A percentile compares a stretch with the other conserved stretches of the same genome.
phyloP scores from a whole-genome alignment of 805 yeast species.

The Ogataea sp. region DNA sequence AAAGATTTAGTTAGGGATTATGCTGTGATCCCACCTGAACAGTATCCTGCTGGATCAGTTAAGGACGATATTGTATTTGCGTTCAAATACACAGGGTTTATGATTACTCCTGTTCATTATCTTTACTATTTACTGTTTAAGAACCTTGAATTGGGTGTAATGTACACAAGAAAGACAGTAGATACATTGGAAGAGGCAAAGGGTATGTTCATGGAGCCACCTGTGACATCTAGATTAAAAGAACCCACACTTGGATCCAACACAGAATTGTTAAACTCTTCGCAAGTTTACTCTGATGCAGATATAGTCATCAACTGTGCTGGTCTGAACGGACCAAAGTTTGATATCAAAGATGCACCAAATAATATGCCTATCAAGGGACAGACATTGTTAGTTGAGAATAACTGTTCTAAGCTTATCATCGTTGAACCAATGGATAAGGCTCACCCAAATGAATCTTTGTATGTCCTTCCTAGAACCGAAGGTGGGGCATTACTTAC shows the following conservation, averaged over 20 bases:
- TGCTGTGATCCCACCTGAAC: slow-evolving; percentile 19
- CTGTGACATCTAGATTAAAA: slow-evolving; percentile 17
- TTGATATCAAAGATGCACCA: slow-evolving; percentile 37
- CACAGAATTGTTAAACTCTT: slow-evolving; percentile 2
- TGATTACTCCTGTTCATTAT: slow-evolving; percentile 51
- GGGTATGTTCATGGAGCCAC: slow-evolving; percentile 9
- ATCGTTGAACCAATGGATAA: slow-evolving; percentile 23
- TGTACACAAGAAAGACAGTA: slow-evolving; percentile 32
- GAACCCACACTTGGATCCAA: slow-evolving; percentile 15
- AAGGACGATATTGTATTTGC: slow-evolving; percentile 33
- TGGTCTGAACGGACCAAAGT: slow-evolving; percentile 38
- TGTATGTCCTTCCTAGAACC: slow-evolving; percentile 55
- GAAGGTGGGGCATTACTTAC: slow-evolving; percentile 63
- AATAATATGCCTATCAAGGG: slow-evolving; percentile 45
- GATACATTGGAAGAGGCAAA: slow-evolving; percentile 27
- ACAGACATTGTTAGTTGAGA: slow-evolving; percentile 47
- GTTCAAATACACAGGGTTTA: slow-evolving; percentile 50
- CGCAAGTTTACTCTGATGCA: slow-evolving; percentile 22
- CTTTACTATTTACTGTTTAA: slow-evolving; percentile 41
- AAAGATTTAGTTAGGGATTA: slow-evolving; percentile 28
- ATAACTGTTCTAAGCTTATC: slow-evolving; percentile 28
- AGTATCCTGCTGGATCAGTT: slow-evolving; percentile 21
- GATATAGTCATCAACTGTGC: slow-evolving; percentile 45
- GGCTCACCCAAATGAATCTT: slow-evolving; percentile 33
- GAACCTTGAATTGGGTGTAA: slow-evolving; percentile 39